Base-by-base conservation (phyloP, 2,329 filamentous ascomycete genomes). In the Zasmidium cellare region DNA sequence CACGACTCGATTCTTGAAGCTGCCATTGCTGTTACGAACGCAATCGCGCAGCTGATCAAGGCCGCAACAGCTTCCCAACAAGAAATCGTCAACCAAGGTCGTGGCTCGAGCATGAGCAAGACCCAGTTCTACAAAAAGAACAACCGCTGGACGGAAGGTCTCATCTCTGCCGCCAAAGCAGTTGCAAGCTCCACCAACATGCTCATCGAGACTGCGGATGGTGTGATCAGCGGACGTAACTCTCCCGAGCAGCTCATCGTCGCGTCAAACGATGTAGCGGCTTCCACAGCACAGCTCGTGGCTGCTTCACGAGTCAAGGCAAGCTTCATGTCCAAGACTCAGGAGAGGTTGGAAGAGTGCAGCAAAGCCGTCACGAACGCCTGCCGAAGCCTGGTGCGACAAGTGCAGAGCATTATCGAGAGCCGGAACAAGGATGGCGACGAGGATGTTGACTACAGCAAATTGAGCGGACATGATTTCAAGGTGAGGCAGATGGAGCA, bases 51-150 rank as follows among this genome's bases (percentile, higher is more conserved):
- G 72, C 84, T 99, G 57, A 97, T 99, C 81, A 93, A 94, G 76
- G 94, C 94, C 1, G 94, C 94, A 6, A 96, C 93, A 0, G 87
- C 84, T 18, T 96, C 93, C 1, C 94, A 99, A 74, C 87, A 96
- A 73, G 94, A 99, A 78, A 99, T 99, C 71, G 94, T 99, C 46
- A 88, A 92, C 64, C 91, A 96, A 62, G 94, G 94, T 7, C 88
- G 90, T 19, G 94, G 94, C 35, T 91, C 90, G 11, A 68, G 65
- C 56, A 72, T 75, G 52, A 96, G 91, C 46, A 85, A 88, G 57
- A 96, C 92, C 1, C 92, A 92, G 22, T 99, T 99, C 76, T 99
- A 99, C 87, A 97, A 97, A 84, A 97, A 97, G 82, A 97, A 99
- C 84, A 99, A 97, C 78, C 86, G 94, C 53, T 99, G 94, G 94